Conservation (phyloP, 2,329 filamentous ascomycete species). For the Ceratocystis eucalypticola region DNA sequence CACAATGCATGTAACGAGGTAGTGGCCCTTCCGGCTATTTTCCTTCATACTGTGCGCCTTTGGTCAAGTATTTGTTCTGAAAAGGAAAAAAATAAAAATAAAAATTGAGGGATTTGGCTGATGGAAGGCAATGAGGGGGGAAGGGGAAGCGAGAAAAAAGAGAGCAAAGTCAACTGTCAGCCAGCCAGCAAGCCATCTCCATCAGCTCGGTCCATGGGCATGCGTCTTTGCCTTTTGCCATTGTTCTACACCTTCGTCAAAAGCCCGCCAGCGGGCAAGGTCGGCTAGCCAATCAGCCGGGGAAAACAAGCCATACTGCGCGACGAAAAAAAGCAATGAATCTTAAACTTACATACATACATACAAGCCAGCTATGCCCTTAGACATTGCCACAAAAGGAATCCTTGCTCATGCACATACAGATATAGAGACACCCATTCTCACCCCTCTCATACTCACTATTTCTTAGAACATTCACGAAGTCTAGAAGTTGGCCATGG, state of each 20-base stretch:
- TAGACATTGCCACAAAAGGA: background rate
- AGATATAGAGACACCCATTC: background rate
- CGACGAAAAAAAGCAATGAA: background rate
- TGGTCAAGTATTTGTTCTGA: background rate
- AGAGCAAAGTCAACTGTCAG: background rate
- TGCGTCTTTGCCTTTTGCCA: background rate
- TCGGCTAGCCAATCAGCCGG: background rate
- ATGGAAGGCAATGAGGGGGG: background rate
- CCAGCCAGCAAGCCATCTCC: background rate
- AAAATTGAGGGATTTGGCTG: no score
- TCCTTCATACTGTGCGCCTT: background rate
- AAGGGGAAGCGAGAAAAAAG: background rate
- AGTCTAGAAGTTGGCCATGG: no score
- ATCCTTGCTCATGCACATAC: background rate
- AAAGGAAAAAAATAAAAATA: background rate
- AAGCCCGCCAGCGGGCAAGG: background rate
- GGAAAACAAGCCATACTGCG: background rate
- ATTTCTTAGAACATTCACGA: no score
- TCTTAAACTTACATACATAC: background rate
- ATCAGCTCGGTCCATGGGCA: background rate
- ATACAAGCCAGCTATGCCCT: background rate
- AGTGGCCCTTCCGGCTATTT: background rate
- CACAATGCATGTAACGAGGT: background rate
- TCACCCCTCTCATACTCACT: background rate
- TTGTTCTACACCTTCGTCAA: constrained; percentile 1